These are phyloP conservation scores for Blastocystis hominis DNA, from an alignment of 352 stramenopile genomes.

Conservation along the genomic window DNA sequence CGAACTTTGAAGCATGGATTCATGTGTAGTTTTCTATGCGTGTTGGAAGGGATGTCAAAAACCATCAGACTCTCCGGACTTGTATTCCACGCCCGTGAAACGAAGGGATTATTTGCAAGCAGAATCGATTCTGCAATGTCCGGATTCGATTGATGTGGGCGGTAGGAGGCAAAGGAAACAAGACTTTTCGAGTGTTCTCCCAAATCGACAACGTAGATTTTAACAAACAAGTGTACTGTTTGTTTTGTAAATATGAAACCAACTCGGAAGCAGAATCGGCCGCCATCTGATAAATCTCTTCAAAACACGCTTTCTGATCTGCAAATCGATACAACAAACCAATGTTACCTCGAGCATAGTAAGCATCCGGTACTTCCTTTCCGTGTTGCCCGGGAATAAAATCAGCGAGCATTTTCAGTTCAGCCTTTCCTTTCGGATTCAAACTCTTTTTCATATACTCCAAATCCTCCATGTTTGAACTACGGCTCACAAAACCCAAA, in stretches of 20 bases:
- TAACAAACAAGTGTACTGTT: slow-evolving; percentile 20
- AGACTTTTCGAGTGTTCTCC: neutral
- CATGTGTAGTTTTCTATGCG: neutral
- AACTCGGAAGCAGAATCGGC: neutral
- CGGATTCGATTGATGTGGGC: slow-evolving; percentile 1
- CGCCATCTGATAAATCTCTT: slow-evolving; percentile 49
- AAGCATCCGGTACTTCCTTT: slow-evolving; percentile 54
- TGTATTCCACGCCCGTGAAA: neutral
- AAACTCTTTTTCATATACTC: slow-evolving; percentile 30
- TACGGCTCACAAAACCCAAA: neutral
- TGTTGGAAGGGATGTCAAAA: neutral
- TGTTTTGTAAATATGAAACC: neutral
- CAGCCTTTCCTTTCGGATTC: slow-evolving; percentile 34
- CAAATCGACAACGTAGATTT: neutral
- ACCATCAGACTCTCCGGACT: neutral
- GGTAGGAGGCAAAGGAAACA: neutral
- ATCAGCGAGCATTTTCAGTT: slow-evolving; percentile 35
- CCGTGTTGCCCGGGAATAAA: slow-evolving; percentile 22
- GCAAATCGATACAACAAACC: neutral
- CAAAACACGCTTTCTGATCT: slow-evolving; percentile 54
- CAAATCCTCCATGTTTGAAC: slow-evolving; percentile 53
- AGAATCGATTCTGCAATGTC: neutral
- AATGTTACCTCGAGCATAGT: slow-evolving; percentile 32
- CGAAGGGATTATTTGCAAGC: neutral
- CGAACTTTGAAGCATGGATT: neutral